Base-by-base conservation (phyloP, 139 green algal genomes). In the Chlamydomonas incerta region DNA sequence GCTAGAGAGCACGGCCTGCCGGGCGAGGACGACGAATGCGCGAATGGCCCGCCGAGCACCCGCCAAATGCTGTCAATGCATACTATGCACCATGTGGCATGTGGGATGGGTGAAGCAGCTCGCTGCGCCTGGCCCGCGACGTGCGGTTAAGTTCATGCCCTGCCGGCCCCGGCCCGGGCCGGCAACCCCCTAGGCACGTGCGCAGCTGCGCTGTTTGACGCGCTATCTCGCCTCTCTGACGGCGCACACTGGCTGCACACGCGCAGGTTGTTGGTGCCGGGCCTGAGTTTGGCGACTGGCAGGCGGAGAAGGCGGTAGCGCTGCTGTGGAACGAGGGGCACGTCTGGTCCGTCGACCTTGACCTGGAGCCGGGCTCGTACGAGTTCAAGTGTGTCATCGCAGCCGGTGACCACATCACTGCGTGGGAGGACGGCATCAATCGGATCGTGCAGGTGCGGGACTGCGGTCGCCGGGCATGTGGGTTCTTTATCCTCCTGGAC, bases 261-360 rank as follows among this genome's bases (percentile, higher is more conserved):
- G n/a, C n/a, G n/a, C 74, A 89, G 85, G 76, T 89, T 28, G 86
- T 87, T 17, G 87, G 87, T 4, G 66, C 37, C 21, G 37, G 72
- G 17, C 0, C 65, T 29, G 47, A 85, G 80, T 24, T 87, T 26
- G 86, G 86, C 1, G 63, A 80, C n/a, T 90, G 86, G 86, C 71
- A 87, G 63, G 63, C 80, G 15, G 35, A 73, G 3, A 34, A 65
- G 18, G 86, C 80, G 0, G 37, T 57, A 0, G 55, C 50, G 41
- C 81, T 90, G 24, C 70, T 67, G 35, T 90, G 87, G 87, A 72
- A 60, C 26, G 81, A 88, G 35, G 87, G 87, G 31, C 81, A 90
- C 67, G 68, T 90, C 35, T 90, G 87, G 87, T 86, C 81, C 1
- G 81, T 66, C 24, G 85, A 85, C 18, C 34, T 90, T 37, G 65